Evolutionary conservation across 495 filamentous ascomycete species (phyloP), one percentile per base, ranked within the genome.

Genomic region (Podospora tetraspora): DNA sequence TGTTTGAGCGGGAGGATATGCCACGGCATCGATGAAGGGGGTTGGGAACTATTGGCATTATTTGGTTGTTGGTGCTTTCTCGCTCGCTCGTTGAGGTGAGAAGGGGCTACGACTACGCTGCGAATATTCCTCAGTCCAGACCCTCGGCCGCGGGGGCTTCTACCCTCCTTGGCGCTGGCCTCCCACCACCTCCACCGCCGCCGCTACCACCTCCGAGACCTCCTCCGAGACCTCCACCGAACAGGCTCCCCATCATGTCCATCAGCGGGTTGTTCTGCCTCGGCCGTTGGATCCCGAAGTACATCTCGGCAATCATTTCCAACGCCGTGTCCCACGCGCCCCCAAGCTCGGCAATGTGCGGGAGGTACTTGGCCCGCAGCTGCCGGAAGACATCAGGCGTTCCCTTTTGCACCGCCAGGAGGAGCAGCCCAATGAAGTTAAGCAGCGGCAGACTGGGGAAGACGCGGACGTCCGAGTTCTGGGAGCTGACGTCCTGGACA

Each of bases 211-310:
- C 73, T 13, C 32, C 73, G 43, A 75, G 67, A 61, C 69, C 79
- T 72, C 80, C 74, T 75, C 77, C 73, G 56, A 75, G 67, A 62
- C 69, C 79, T 75, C 78, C 79, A 70, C 84, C 73, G 69, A 97
- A 89, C 85, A 99, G 88, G 69, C 87, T 91, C 3, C 93, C 91
- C 93, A 98, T 96, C 93, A 99, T 98, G 73, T 98, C 96, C 73
- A 98, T 84, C 71, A 98, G 76, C 9, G 93, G 93, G 75, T 97
- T 97, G 57, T 89, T 89, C 79, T 94, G 91, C 62, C 89, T 84
- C 30, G 92, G 94, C 69, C 93, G 87, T 83, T 90, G 90, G 74
- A 99, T 97, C n/a, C 86, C 89, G 77, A 98, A 99, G 80, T 97
- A 99, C 86, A 95, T 94, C 84, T 98, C 94, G 57, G 91, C 95